Conservation (phyloP, 768 basidiomycete genomes). For the Thelephora ganbajun region DNA sequence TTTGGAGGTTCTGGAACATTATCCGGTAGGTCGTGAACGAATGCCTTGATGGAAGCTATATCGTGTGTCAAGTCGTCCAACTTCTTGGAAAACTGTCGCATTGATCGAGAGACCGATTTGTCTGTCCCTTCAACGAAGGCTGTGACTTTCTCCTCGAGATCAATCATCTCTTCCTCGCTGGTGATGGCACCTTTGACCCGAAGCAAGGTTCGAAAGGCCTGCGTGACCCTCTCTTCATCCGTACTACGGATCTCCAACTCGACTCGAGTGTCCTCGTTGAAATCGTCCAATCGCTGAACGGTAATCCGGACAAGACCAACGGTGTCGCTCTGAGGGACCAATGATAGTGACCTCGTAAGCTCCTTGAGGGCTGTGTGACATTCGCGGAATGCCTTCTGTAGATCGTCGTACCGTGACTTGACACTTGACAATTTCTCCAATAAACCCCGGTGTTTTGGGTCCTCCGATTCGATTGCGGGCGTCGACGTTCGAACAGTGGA, state of each 20-base stretch:
- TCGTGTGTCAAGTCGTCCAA: conserved; percentile 67
- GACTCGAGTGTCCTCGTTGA: conserved; percentile 65
- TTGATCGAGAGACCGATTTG: conserved; percentile 28
- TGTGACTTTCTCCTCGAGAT: conserved; percentile 35
- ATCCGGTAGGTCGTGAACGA: conserved; percentile 28
- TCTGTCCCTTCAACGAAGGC: conserved; percentile 46
- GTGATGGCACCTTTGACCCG: conserved; percentile 36
- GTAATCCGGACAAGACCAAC: conserved; percentile 30
- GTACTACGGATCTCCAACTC: conserved; percentile 69
- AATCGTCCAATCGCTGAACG: conserved; percentile 54
- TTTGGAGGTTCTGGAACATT: conserved; percentile 4
- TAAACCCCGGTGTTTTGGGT: conserved; percentile 12
- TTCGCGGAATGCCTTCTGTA: conserved; percentile 53
- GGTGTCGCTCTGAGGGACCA: conserved; percentile 9
- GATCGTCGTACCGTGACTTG: conserved; percentile 40
- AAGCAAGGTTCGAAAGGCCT: conserved; percentile 59
- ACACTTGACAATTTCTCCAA: conserved; percentile 30
- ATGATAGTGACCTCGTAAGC: conserved; percentile 27
- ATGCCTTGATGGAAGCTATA: conserved; percentile 52
- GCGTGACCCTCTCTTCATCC: conserved; percentile 52
- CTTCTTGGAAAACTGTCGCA: conserved; percentile 38
- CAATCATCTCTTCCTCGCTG: conserved; percentile 16
- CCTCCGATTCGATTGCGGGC: conserved; percentile 9
- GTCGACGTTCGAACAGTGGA: background rate
- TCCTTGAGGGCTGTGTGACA: conserved; percentile 55